A percentile compares a stretch with the other conserved stretches of the same genome.
Evolutionary conservation across 2,329 filamentous ascomycete genomes (phyloP).

Genomic region (Apiospora koreana): DNA sequence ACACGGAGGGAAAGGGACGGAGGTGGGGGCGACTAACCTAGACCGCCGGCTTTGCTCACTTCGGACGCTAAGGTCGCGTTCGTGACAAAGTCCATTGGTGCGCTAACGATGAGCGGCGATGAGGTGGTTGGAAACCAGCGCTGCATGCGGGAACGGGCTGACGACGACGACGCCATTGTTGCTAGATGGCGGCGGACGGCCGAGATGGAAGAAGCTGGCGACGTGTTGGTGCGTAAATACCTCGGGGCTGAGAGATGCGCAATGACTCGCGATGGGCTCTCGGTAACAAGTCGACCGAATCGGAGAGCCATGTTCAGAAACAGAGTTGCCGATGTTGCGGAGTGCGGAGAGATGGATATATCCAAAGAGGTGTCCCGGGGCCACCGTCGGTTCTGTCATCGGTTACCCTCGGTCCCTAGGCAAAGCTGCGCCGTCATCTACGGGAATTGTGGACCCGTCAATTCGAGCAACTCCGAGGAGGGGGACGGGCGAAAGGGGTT

Average conservation of each 20-base stretch:
- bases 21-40: slow-evolving; percentile 31
- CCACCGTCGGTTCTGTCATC: not conserved
- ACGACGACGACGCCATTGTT: not conserved
- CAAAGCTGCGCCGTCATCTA: not conserved
- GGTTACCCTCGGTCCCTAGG: not conserved
- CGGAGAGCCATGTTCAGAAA: no score
- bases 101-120: slow-evolving; percentile 40
- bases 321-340: no score
- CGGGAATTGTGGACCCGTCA: not conserved
- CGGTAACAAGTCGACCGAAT: no score
- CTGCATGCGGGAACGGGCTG: slow-evolving; percentile 24
- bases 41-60: slow-evolving; percentile 41
- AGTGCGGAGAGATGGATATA: not conserved
- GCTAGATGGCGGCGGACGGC: not conserved
- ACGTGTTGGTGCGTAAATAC: not conserved
- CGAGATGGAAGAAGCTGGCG: not conserved
- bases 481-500: not conserved
- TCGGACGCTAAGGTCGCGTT: slow-evolving; percentile 40
- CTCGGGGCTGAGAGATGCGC: no score
- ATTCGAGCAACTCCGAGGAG: slow-evolving; percentile 3
- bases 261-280: not conserved
- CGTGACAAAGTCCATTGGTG: slow-evolving; percentile 41
- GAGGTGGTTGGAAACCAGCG: slow-evolving; percentile 38
- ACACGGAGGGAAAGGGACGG: not conserved
- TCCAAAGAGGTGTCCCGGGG: not conserved